Evolutionary conservation across 2,329 filamentous ascomycete genomes (phyloP), one percentile per base, ranked within the genome.

Genomic region (Lasiodiplodia sp.): DNA sequence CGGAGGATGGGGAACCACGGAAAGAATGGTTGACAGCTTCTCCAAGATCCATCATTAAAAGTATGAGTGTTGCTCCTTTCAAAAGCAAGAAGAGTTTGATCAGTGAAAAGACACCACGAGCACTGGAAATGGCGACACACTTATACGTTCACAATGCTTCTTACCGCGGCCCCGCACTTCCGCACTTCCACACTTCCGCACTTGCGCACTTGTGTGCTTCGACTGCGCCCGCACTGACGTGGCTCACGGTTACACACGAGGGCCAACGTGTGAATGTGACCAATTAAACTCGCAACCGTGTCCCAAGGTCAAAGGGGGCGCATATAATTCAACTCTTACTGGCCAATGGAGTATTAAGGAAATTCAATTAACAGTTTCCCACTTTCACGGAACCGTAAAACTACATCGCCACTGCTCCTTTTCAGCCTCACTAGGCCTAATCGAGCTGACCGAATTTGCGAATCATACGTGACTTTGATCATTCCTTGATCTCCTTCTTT

Each of bases 401-500:
- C 23, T 11, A 55, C 7, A 16, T 34, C 5, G 16, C 4, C 52
- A n/a, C 2, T 0, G 21, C 1, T 16, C 34, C 16, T 18, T 34
- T 28, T 21, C 14, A 25, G 16, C 25, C 52, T 31, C 28, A 37
- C 4, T 10, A 16, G 14, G 5, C 34, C 44, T 0, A 21, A 21
- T 21, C 16, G 7, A 37, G 28, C 8, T 21, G 52, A 55, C 52
- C 16, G 28, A 10, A 21, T 0, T 10, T 21, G 12, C 8, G 8
- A 4, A 14, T n/a, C 10, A 10, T 8, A 38, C 7, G 38, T 3
- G 25, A 14, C 11, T 21, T 4, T n/a, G 16, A n/a, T 66, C 63
- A 72, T 31, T 72, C 71, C 63, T 72, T 69, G 49, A 72, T 66
- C 25, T 71, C 63, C 31, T 62, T 56, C 51, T 70, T 72, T 12